phyloP scores from a whole-genome alignment of 1,139 yeast species.

The Candida albicans region DNA sequence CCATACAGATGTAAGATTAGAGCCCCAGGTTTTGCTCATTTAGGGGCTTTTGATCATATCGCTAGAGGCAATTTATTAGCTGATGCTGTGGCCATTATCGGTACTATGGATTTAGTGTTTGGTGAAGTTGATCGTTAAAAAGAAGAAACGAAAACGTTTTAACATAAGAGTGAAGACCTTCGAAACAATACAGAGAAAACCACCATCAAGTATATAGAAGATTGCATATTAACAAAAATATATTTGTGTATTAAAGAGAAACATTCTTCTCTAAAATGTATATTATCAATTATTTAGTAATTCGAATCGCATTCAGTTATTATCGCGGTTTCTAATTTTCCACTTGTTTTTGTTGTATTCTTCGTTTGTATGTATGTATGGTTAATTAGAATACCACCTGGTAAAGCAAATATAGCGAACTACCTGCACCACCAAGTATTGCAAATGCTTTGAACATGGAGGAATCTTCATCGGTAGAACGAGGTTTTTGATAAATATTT shows the following conservation, averaged over 20 bases:
- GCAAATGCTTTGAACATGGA: constrained; percentile 23
- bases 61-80: constrained; percentile 86
- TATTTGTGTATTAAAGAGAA: no score
- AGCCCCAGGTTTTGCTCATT: constrained; percentile 90
- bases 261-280: no score
- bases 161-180: no score
- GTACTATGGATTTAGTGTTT: constrained; percentile 93
- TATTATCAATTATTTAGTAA: constrained; percentile 9
- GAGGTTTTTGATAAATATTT: constrained; percentile 30
- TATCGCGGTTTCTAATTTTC: no score
- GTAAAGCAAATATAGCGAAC: constrained; percentile 30
- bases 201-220: not conserved
- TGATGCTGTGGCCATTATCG: constrained; percentile 91
- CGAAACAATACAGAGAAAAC: not conserved
- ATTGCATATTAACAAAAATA: no score
- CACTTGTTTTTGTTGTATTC: not conserved
- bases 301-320: no score
- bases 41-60: constrained; percentile 85
- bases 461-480: constrained; percentile 25
- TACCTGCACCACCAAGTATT: constrained; percentile 35
- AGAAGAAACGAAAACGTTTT: no score
- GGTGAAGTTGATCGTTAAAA: constrained; percentile 85
- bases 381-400: constrained; percentile 13
- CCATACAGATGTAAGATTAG: constrained; percentile 92
- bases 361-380: not conserved